Percentiles rank a stretch among this genome's conserved stretches.
Conservation (phyloP, 306 rosid species). For the Medicago ruthenica region DNA sequence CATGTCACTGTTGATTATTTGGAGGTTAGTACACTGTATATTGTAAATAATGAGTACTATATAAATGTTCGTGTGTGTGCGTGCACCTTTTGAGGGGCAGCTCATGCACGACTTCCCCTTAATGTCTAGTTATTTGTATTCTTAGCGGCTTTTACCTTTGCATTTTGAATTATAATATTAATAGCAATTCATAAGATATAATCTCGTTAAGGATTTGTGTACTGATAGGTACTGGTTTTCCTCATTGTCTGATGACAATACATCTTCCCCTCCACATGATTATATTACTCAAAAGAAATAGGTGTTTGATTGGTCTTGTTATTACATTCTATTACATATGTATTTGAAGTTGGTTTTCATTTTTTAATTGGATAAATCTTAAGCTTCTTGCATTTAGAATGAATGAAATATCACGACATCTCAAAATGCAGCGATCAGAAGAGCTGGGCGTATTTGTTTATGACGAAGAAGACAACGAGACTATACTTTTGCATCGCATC, state of each 20-base stretch:
- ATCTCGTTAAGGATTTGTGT: slow-evolving; percentile 14
- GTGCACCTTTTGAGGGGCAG: neutral
- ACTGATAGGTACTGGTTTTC: neutral
- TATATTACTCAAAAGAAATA: slow-evolving; percentile 16
- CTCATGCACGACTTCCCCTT: slow-evolving; percentile 19
- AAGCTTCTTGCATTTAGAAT: slow-evolving; percentile 28
- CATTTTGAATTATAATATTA: slow-evolving; percentile 13
- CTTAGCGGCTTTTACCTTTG: slow-evolving; percentile 7
- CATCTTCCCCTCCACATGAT: slow-evolving; percentile 4
- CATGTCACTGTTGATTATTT: slow-evolving; percentile 85
- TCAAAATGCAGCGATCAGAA: slow-evolving; percentile 74
- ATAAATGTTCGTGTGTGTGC: too few relatives aligned
- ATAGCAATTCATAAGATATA: neutral
- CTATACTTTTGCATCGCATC: slow-evolving; percentile 82
- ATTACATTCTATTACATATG: neutral
- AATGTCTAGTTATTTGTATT: slow-evolving; percentile 34
- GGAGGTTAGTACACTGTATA: slow-evolving; percentile 64
- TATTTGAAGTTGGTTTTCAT: slow-evolving; percentile 20
- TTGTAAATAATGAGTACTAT: neutral
- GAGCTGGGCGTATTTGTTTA: slow-evolving; percentile 81
- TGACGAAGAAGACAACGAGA: slow-evolving; percentile 87
- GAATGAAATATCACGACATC: slow-evolving; percentile 31
- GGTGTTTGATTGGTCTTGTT: slow-evolving; percentile 2
- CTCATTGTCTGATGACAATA: slow-evolving; percentile 17
- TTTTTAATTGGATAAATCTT: neutral